These are phyloP conservation scores for Phylloporus rhodoxanthus DNA, from an alignment of 768 basidiomycete genomes.

Conservation along the genomic window DNA sequence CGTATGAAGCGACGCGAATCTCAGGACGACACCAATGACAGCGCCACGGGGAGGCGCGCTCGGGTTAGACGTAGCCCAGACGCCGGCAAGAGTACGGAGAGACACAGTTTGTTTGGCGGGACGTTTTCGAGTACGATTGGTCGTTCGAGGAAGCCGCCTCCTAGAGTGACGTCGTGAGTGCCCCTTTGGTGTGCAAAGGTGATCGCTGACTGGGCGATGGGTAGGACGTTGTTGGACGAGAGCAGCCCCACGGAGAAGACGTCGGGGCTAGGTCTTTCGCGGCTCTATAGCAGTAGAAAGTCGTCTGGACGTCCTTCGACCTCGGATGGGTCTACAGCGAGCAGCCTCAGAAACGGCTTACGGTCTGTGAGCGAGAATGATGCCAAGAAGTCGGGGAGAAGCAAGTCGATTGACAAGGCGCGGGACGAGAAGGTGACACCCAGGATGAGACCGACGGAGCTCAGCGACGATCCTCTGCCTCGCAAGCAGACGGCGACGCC, in stretches of 20 bases:
- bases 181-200: not conserved
- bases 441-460: conserved; percentile 15
- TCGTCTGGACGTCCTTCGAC: conserved; percentile 38
- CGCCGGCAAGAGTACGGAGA: conserved; percentile 40
- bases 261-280: conserved; percentile 44
- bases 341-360: conserved; percentile 21
- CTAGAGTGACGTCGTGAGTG: conserved; percentile 60
- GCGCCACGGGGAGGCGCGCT: conserved; percentile 30
- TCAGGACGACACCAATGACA: conserved; percentile 20
- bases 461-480: conserved; percentile 36
- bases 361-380: conserved; percentile 20
- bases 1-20: conserved; percentile 18
- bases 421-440: conserved; percentile 20
- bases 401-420: conserved; percentile 18
- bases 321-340: conserved; percentile 30
- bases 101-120: conserved; percentile 80
- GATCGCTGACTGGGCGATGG: not conserved
- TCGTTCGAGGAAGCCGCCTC: conserved; percentile 75
- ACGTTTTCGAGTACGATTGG: conserved; percentile 55
- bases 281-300: conserved; percentile 43
- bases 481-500: conserved; percentile 50
- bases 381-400: conserved; percentile 17
- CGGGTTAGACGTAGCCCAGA: conserved; percentile 51
- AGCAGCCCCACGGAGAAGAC: conserved; percentile 39
- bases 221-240: conserved; percentile 30